Base-by-base conservation (phyloP, 805 yeast species). In the Candida arabinofermentans region DNA sequence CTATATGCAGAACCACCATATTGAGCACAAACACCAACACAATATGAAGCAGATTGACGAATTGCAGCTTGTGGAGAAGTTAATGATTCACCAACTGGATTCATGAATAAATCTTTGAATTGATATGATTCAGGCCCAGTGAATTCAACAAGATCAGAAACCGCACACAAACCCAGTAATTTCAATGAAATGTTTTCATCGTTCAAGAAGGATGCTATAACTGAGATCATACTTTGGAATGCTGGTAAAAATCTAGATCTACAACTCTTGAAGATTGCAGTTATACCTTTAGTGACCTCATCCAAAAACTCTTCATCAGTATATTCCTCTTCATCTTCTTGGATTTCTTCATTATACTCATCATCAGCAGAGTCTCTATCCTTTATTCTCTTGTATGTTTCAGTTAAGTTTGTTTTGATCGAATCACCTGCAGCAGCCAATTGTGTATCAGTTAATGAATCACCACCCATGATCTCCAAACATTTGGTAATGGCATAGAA, bases 301-400 rank as follows among this genome's bases (percentile, higher is more conserved):
- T 88, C 95, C 39, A 89, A 66, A 35, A 93, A 68, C 57, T 90
- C 96, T 58, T 89, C 97, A 61, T 93, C 98, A 1, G 93, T 82
- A 52, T 72, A 78, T 54, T 85, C 95, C 44, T 81, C 88, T 42
- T 90, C 97, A 42, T 83, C 89, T 41, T 79, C 86, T 44, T 84
- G 95, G 5, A 81, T 70, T 34, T 87, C 96, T 65, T 88, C 96
- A 44, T 84, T 83, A 61, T 83, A 89, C 54, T 86, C 96, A 58
- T 87, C 96, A 49, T 85, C 93, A 33, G 75, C 83, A 45, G 70
- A 72, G 40, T 86, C 89, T 48, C 95, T 82, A 27, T 72, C 75
- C 55, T 77, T 79, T 41, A 86, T 79, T 52, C 96, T 77, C 43
- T 75, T 81, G 55, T 76, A 79, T 30, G 83, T 77, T 46, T 85